Conservation (phyloP, 305 asterid genomes). For the Fraxinus velutina region DNA sequence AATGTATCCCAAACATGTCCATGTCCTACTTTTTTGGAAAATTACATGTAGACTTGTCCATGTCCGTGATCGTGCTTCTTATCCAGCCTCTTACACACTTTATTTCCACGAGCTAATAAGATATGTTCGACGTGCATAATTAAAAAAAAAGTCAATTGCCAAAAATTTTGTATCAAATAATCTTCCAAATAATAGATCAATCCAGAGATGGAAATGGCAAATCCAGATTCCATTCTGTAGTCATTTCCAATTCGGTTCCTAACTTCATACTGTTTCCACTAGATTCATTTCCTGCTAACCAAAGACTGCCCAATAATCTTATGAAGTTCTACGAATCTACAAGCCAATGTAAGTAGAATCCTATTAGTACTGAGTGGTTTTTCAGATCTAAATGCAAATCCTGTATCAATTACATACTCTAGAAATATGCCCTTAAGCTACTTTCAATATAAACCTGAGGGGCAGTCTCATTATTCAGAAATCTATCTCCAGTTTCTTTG, state of each 20-base stretch:
- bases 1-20: background rate
- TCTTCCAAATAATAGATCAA: background rate
- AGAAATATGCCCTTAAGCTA: background rate
- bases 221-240: background rate
- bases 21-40: background rate
- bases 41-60: background rate
- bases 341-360: background rate
- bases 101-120: slow-evolving; percentile 1
- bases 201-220: background rate
- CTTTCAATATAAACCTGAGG: background rate
- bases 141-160: background rate
- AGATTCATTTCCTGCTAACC: background rate
- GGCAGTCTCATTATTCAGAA: background rate
- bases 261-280: background rate
- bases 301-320: background rate
- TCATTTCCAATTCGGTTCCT: background rate
- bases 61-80: background rate
- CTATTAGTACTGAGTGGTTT: background rate
- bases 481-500: slow-evolving; percentile 1
- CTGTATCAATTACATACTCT: background rate
- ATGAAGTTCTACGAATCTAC: background rate
- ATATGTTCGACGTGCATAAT: background rate
- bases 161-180: background rate
- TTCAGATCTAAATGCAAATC: background rate
- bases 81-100: background rate